Conservation (phyloP, 176 grass and related monocot genomes). For the Eragrostis curvula region DNA sequence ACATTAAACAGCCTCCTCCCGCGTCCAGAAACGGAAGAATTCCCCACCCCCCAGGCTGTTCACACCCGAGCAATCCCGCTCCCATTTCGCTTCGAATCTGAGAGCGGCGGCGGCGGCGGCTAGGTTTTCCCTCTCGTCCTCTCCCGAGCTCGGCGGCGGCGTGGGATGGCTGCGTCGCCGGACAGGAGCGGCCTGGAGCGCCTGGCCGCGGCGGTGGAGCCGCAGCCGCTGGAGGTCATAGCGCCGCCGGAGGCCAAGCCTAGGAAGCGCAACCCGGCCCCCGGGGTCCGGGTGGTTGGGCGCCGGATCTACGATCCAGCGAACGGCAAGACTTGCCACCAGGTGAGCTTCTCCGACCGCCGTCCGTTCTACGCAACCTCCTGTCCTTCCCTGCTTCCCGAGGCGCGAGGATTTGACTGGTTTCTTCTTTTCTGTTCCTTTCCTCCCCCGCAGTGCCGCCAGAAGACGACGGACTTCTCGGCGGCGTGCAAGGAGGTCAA, state of each 20-base stretch:
- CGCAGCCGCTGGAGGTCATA: conserved; percentile 20
- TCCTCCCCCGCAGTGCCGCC: conserved; percentile 63
- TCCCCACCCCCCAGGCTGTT: not conserved
- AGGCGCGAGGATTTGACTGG: conserved; percentile 2
- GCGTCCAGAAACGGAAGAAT: not conserved
- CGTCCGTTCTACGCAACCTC: not conserved
- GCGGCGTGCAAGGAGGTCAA: conserved; percentile 72
- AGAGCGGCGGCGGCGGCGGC: not conserved
- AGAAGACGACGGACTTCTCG: conserved; percentile 81
- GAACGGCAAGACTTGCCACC: conserved; percentile 91
- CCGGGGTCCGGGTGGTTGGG: conserved; percentile 57
- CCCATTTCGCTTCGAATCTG: not conserved
- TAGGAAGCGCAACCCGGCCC: conserved; percentile 54
- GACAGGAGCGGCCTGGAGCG: not conserved
- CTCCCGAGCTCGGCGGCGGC: not conserved
- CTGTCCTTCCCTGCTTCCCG: not conserved
- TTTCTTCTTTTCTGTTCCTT: not conserved
- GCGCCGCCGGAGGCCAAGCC: not conserved
- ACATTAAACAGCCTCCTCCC: not conserved
- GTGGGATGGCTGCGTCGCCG: not conserved
- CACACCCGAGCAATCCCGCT: not conserved
- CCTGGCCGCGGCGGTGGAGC: not conserved
- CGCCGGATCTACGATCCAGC: conserved; percentile 73
- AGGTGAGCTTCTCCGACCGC: conserved; percentile 41
- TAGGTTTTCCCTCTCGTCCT: not conserved